Base-by-base conservation (phyloP, 2,329 filamentous ascomycete species). In the Pezicula carpinea region DNA sequence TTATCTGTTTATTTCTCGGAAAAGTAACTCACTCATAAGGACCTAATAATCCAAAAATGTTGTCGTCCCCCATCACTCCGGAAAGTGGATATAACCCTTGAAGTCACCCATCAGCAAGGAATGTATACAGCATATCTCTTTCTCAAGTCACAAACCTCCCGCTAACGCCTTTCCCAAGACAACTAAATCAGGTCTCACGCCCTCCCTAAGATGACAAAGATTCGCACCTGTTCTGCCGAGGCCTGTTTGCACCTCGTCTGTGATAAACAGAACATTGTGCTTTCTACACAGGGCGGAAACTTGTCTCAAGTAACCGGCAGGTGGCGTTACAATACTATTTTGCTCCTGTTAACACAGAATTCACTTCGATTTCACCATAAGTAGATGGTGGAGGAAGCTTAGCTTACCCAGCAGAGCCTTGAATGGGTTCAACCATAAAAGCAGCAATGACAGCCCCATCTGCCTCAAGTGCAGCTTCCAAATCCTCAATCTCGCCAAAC, bases 171-270 rank as follows among this genome's bases (percentile, higher is more conserved):
- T 35, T 35, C 33, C 33, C 6, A 35, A 35, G n/a, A 11, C 53
- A 35, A 29, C 59, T 53, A 46, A 54, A 39, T 48, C 53, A 53
- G 33, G 58, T 46, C n/a, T 36, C 43, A 47, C 51, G 47, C 15
- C 36, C 17, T 35, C 33, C n/a, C 33, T 35, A 7, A 35, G n/a
- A 39, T 48, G 46, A 44, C 34, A 40, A 6, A 59, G 47, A 33
- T 56, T 53, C 42, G 55, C 57, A 36, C 57, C 58, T 6, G 58
- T 57, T 47, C 57, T 55, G 26, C 50, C 50, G n/a, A 46, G 41
- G 6, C 58, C 58, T 42, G 49, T 47, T 19, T 53, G 56, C 11
- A 59, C 50, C 39, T 60, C 57, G 23, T 59, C 58, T 6, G 54
- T 52, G 23, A 59, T 55, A 44, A 58, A 60, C 29, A 51, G 29